phyloP scores from a whole-genome alignment of 805 yeast genomes.

The Debaryomyces prosopidis region DNA sequence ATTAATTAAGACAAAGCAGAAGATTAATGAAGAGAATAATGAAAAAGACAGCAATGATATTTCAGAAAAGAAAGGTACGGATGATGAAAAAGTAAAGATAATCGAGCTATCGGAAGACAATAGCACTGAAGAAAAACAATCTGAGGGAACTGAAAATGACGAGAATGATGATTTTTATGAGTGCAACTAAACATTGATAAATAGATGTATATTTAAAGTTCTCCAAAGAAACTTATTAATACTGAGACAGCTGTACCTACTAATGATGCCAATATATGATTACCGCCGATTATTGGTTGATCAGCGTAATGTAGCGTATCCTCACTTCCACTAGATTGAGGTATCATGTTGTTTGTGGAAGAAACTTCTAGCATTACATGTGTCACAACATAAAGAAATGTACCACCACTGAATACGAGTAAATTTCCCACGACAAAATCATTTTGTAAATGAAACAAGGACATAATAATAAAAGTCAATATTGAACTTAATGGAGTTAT shows the following conservation, averaged over 20 bases:
- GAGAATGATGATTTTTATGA: constrained; percentile 9
- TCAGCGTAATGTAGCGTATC: constrained; percentile 2
- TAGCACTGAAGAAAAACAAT: constrained; percentile 4
- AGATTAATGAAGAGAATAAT: background rate
- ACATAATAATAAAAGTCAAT: constrained; percentile 44
- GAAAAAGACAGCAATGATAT: too few relatives aligned
- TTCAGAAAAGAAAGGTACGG: too few relatives aligned
- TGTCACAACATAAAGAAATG: constrained; percentile 69
- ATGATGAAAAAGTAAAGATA: too few relatives aligned
- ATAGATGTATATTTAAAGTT: constrained; percentile 3
- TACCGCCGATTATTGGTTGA: constrained; percentile 7
- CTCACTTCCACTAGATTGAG: constrained; percentile 9
- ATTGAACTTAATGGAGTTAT: constrained; percentile 66
- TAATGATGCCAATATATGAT: constrained; percentile 17
- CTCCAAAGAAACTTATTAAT: constrained; percentile 22
- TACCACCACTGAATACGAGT: constrained; percentile 67
- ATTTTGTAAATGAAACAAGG: constrained; percentile 24
- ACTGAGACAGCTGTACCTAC: constrained; percentile 29
- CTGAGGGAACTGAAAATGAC: background rate
- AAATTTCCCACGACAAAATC: constrained; percentile 53
- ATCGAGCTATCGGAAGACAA: too few relatives aligned
- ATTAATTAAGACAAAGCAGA: constrained; percentile 3
- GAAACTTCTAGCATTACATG: constrained; percentile 55
- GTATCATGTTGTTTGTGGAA: background rate
- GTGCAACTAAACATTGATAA: constrained; percentile 1